Evolutionary conservation across 78 protist genomes (phyloP).

Genomic region (Cavenderia fasciculata): DNA sequence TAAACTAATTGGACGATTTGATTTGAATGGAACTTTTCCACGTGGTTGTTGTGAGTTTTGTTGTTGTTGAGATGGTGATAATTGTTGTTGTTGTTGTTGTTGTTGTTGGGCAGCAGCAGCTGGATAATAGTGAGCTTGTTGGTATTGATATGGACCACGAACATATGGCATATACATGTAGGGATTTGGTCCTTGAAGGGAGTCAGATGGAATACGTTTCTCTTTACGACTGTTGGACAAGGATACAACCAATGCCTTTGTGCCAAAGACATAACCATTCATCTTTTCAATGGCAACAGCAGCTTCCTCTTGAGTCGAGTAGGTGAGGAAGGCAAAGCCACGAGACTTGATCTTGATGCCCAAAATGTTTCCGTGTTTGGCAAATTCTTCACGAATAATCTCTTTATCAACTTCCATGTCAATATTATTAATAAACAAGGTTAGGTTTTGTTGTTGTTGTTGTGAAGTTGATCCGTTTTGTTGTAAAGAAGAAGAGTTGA

Average conservation of each 20-base stretch:
- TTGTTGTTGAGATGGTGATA: neutral
- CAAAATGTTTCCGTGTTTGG: slow-evolving; percentile 83
- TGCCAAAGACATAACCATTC: slow-evolving; percentile 84
- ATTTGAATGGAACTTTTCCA: neutral
- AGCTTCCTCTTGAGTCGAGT: slow-evolving; percentile 90
- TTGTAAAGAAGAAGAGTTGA: too few relatives aligned
- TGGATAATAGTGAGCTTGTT: neutral
- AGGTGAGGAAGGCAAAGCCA: slow-evolving; percentile 97
- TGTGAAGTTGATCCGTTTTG: too few relatives aligned
- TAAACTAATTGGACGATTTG: neutral
- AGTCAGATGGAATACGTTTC: neutral
- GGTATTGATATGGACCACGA: slow-evolving; percentile 15
- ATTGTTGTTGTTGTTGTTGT: slow-evolving; percentile 8
- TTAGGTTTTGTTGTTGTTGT: slow-evolving; percentile 73
- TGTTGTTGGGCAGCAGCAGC: neutral
- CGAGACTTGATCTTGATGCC: slow-evolving; percentile 84
- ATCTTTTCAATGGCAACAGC: slow-evolving; percentile 86
- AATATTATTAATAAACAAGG: slow-evolving; percentile 96
- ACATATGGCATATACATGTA: neutral
- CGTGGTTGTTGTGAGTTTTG: slow-evolving; percentile 6
- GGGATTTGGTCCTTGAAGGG: neutral
- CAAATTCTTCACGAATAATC: slow-evolving; percentile 85
- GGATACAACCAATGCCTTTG: slow-evolving; percentile 25
- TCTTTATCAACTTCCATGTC: slow-evolving; percentile 93
- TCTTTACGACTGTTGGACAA: slow-evolving; percentile 35